Evolutionary conservation across 2,329 filamentous ascomycete genomes (phyloP), one percentile per base, ranked within the genome.

Genomic region (Chrysoporthe puriensis): DNA sequence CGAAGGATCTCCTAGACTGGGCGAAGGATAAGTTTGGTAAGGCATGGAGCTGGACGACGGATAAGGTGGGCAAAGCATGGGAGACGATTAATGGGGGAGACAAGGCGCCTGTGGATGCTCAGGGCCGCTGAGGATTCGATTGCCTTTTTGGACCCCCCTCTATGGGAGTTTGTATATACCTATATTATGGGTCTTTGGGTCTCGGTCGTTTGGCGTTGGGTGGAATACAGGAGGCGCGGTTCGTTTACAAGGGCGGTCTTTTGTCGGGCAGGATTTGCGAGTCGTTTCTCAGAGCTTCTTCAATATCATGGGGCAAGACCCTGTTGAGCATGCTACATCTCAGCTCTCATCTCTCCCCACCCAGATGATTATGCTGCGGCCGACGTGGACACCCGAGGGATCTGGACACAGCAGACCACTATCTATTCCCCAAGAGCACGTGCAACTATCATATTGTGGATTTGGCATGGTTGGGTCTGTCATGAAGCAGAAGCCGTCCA

Each of bases 1-100:
- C 77, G 18, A 74, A 82, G 69, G 76, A 76, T 4, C 78, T 83
- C 44, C 86, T 84, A 83, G 78, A 83, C 61, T 87, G 85, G 85
- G 72, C 87, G 14, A 82, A 79, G 2, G 81, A 80, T 46, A 82
- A 85, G 69, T 73, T 86, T 14, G 78, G 77, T 48, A 76, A 81
- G 46, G 76, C 81, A 42, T 85, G 82, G 83, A 64, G 59, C 64
- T 87, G 85, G 85, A 72, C 88, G 13, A 81, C 79, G 1, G 81
- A 79, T 46, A 82, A 86, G 70, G 73, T 86, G 14, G 78, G 77
- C 43, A 76, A 82, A 44, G 76, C 81, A 32, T 85, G 82, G 83
- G 76, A 78, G 48, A 82, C 83, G 72, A 76, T 85, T 21, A 79
- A 62, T 4, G 69, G 69, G 72, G 14, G 76, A 75, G 14, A 42